phyloP scores from a whole-genome alignment of 345 rosid genomes.

The Ailanthus altissimus region DNA sequence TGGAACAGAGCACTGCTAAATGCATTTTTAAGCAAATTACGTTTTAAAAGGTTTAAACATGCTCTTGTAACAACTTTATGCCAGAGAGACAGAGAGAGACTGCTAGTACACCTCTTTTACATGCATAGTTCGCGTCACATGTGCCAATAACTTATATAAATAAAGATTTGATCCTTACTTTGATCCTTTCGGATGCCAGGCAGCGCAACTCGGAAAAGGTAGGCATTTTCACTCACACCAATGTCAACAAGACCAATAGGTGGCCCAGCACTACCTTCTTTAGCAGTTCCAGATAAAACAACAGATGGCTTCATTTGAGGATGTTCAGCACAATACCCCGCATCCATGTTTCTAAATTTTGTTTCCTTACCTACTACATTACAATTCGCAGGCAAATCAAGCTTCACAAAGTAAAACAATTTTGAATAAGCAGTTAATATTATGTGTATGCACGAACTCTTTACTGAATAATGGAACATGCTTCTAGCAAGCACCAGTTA shows the following conservation, averaged over 20 bases:
- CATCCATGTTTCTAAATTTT: conserved; percentile 24
- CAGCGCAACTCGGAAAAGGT: conserved; percentile 65
- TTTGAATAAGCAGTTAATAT: background rate
- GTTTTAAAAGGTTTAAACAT: background rate
- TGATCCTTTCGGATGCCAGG: conserved; percentile 57
- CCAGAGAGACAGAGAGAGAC: too few relatives aligned
- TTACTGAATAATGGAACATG: background rate
- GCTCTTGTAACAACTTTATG: background rate
- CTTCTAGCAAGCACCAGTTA: conserved; percentile 11
- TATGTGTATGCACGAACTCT: background rate
- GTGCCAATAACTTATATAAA: background rate
- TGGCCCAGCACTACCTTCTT: conserved; percentile 50
- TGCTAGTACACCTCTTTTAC: background rate
- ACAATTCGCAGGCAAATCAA: conserved; percentile 6
- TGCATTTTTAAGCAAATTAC: background rate
- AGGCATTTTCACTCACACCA: conserved; percentile 64
- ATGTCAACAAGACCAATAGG: conserved; percentile 65
- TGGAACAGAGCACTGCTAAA: background rate
- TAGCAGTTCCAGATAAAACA: conserved; percentile 57
- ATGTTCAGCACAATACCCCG: conserved; percentile 18
- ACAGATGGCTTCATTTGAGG: conserved; percentile 35
- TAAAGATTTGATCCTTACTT: conserved; percentile 42
- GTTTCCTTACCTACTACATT: background rate
- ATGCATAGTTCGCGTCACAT: background rate
- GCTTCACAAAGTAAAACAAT: background rate